phyloP scores from a whole-genome alignment of 2,329 filamentous ascomycete genomes.

The Pseudogymnoascus sp. region DNA sequence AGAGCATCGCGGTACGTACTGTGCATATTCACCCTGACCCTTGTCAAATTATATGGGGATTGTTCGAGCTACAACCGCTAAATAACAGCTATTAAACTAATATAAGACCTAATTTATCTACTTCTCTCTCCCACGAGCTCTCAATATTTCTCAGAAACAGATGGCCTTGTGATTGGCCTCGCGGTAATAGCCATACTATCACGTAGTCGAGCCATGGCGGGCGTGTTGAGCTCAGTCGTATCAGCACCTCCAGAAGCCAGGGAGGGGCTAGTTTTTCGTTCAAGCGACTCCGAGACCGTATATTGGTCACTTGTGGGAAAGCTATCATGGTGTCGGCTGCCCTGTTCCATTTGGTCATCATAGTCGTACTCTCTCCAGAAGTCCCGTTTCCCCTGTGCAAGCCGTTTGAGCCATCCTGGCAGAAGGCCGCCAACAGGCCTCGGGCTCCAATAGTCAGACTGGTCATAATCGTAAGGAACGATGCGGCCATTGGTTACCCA shows the following conservation, averaged over 20 bases:
- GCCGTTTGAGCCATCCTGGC: slow-evolving; percentile 63
- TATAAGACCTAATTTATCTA: not conserved
- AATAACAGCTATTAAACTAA: not conserved
- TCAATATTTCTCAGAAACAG: not conserved
- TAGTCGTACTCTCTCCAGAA: slow-evolving; percentile 53
- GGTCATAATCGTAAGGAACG: slow-evolving; percentile 63
- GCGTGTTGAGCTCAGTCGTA: not conserved
- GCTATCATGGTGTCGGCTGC: not conserved
- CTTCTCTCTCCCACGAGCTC: not conserved
- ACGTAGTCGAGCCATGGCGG: not conserved
- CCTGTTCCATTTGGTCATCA: not conserved
- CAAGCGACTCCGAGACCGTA: not conserved
- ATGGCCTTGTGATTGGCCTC: not conserved
- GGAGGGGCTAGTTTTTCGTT: not conserved
- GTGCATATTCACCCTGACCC: not conserved
- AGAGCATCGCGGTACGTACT: not conserved
- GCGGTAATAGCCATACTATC: not conserved
- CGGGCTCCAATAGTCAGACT: slow-evolving; percentile 76
- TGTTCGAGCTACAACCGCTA: not conserved
- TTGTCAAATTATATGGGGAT: slow-evolving; percentile 6
- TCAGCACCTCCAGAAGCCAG: not conserved
- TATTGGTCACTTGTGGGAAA: not conserved
- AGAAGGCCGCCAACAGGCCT: slow-evolving; percentile 67
- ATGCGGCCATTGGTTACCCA: slow-evolving; percentile 59
- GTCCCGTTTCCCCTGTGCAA: slow-evolving; percentile 58